A percentile compares a stretch with the other conserved stretches of the same genome.
Conservation (phyloP, 1,284 basidiomycete genomes). For the Fomitopsis palustris region DNA sequence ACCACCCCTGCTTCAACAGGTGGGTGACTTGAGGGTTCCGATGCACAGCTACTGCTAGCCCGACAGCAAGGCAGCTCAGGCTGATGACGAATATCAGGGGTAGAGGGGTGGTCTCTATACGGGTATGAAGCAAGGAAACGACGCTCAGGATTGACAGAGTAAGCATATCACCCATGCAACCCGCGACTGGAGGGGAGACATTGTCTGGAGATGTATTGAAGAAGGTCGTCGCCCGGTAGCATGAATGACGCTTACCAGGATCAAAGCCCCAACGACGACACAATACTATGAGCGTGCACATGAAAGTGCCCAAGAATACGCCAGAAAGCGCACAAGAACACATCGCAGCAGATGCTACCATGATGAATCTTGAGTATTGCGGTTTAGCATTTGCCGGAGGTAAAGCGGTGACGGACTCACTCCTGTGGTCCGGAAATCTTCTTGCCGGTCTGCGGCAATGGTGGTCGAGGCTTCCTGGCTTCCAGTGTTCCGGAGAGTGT, state of each 20-base stretch:
- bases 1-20: constrained; percentile 84
- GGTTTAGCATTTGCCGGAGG: background rate
- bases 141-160: constrained; percentile 79
- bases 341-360: constrained; percentile 90
- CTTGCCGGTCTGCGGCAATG: constrained; percentile 4
- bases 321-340: constrained; percentile 81
- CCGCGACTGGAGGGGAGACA: constrained; percentile 91
- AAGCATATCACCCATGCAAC: constrained; percentile 90
- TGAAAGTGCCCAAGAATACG: constrained; percentile 85
- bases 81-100: constrained; percentile 59
- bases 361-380: constrained; percentile 53
- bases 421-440: constrained; percentile 41
- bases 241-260: constrained; percentile 57
- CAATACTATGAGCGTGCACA: constrained; percentile 83
- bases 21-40: constrained; percentile 66
- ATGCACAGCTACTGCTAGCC: constrained; percentile 52
- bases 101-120: constrained; percentile 59
- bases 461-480: background rate
- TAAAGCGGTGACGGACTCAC: constrained; percentile 36
- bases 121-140: constrained; percentile 63
- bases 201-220: constrained; percentile 59
- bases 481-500: background rate
- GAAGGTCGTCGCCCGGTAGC: background rate
- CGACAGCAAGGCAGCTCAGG: constrained; percentile 53
- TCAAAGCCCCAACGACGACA: constrained; percentile 78